These are phyloP conservation scores for Magnusiomyces ingens DNA, from an alignment of 1,139 yeast species.

Conservation along the genomic window DNA sequence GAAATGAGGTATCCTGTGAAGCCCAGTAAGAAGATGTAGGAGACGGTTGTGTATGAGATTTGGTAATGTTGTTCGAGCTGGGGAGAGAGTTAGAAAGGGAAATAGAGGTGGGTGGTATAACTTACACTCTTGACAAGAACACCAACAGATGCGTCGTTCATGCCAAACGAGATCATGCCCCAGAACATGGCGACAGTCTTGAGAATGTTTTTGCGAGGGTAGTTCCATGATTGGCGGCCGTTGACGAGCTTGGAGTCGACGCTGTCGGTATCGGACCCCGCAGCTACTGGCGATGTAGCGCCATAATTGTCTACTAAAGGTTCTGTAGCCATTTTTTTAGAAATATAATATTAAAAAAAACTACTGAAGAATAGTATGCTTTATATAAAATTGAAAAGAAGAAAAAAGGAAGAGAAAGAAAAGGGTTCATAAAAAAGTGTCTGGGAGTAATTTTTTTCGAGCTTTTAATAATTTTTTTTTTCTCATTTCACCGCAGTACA, in stretches of 20 bases:
- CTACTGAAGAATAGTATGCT: neutral
- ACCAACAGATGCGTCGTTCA: slow-evolving; percentile 29
- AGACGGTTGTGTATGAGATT: slow-evolving; percentile 24
- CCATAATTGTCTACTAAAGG: neutral
- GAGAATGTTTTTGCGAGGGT: slow-evolving; percentile 6
- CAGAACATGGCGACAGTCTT: slow-evolving; percentile 21
- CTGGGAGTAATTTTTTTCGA: too few species aligned
- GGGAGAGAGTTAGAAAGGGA: slow-evolving; percentile 5
- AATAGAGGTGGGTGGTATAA: neutral
- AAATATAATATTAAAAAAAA: neutral
- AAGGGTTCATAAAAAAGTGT: too few species aligned
- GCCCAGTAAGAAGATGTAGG: slow-evolving; percentile 27
- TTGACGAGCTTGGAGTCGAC: neutral
- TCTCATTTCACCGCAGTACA: too few species aligned
- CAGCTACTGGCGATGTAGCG: neutral
- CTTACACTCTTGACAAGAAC: slow-evolving; percentile 20
- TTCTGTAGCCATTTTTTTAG: neutral
- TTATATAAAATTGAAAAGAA: too few species aligned
- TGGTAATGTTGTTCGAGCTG: slow-evolving; percentile 26
- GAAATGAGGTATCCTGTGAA: slow-evolving; percentile 35
- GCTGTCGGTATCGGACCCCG: neutral
- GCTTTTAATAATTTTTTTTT: too few species aligned
- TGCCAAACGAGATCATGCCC: slow-evolving; percentile 29
- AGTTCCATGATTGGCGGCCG: slow-evolving; percentile 8
- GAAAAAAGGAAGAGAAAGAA: too few species aligned